Evolutionary conservation across 257 asterid genomes (phyloP).

Genomic region (Phtheirospermum japonicum): DNA sequence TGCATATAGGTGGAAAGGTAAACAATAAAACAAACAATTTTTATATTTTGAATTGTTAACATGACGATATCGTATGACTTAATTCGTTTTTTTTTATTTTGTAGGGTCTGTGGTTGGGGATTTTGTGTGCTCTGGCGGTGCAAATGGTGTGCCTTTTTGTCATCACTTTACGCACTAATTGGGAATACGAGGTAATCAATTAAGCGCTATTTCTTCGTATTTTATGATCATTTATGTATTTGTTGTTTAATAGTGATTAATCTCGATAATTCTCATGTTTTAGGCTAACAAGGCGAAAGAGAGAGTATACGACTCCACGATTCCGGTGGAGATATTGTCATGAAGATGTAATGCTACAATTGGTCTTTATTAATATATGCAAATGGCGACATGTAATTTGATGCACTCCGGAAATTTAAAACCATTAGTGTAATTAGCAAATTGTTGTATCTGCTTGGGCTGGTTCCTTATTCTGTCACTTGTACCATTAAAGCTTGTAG

Average conservation of each 20-base stretch:
- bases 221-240: no score
- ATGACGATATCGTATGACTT: no score
- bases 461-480: no score
- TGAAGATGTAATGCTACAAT: slow-evolving; percentile 24
- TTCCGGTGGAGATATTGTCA: slow-evolving; percentile 48
- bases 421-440: no score
- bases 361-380: no score
- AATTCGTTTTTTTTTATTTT: not conserved
- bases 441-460: no score
- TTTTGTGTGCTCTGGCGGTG: slow-evolving; percentile 53
- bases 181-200: slow-evolving; percentile 62
- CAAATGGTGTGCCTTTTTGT: slow-evolving; percentile 52
- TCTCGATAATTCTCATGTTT: not conserved
- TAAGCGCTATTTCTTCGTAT: no score
- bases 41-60: not conserved
- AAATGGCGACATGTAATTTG: no score
- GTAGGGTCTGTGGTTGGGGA: slow-evolving; percentile 88
- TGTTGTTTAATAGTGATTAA: no score
- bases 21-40: not conserved
- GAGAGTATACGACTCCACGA: slow-evolving; percentile 41
- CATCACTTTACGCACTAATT: slow-evolving; percentile 45
- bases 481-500: no score
- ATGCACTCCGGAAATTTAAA: no score
- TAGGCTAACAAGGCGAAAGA: slow-evolving; percentile 67
- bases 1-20: slow-evolving; percentile 76